A percentile compares a stretch with the other conserved stretches of the same genome.
phyloP scores from a whole-genome alignment of 768 basidiomycete species.

The Trametes maxima region DNA sequence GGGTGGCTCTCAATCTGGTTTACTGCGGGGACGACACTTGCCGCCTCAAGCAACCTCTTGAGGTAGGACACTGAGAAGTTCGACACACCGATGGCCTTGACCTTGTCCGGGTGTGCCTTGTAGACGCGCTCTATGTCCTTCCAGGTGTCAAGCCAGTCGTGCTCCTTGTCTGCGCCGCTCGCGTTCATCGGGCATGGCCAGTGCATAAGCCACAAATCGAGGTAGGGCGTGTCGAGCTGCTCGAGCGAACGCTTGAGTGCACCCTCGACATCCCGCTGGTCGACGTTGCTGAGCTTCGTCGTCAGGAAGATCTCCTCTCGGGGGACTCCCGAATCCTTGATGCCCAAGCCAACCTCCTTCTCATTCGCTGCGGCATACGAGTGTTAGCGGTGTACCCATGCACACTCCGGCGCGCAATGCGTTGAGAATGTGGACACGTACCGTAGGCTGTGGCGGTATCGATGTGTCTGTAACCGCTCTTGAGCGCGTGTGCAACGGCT shows the following conservation, averaged over 20 bases:
- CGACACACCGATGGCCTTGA: constrained; percentile 80
- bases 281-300: constrained; percentile 66
- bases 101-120: constrained; percentile 66
- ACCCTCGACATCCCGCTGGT: constrained; percentile 59
- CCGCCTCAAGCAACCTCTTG: constrained; percentile 57
- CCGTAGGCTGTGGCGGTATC: constrained; percentile 71
- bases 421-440: constrained; percentile 12
- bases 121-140: constrained; percentile 71
- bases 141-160: constrained; percentile 80
- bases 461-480: constrained; percentile 71
- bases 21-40: constrained; percentile 64
- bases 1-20: constrained; percentile 84
- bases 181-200: constrained; percentile 78
- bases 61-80: constrained; percentile 73
- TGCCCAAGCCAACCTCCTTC: constrained; percentile 78
- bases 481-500: constrained; percentile 76
- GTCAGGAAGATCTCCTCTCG: constrained; percentile 80
- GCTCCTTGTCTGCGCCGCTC: constrained; percentile 54
- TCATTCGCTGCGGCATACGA: constrained; percentile 53
- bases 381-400: not conserved
- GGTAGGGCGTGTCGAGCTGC: constrained; percentile 70
- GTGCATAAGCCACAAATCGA: constrained; percentile 85
- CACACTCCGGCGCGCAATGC: not conserved
- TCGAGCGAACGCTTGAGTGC: constrained; percentile 72
- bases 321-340: constrained; percentile 72